These are phyloP conservation scores for Pyrus hybrid DNA, from an alignment of 331 rosid genomes.

Conservation along the genomic window DNA sequence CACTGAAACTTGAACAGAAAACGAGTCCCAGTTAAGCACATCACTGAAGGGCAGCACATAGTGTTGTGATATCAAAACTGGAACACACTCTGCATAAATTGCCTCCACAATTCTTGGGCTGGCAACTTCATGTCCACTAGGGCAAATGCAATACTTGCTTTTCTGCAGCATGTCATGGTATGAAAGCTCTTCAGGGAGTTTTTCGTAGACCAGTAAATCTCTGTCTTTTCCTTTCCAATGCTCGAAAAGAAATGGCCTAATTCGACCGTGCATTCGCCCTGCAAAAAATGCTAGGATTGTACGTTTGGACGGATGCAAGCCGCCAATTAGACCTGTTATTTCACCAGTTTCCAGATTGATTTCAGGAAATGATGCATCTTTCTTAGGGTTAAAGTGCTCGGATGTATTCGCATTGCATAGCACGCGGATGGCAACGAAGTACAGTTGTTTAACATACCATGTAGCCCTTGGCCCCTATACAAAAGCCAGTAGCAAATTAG, in stretches of 20 bases:
- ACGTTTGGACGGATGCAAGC: constrained; percentile 18
- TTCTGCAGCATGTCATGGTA: constrained; percentile 37
- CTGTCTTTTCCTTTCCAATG: constrained; percentile 42
- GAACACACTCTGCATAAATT: constrained; percentile 52
- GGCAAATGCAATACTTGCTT: constrained; percentile 51
- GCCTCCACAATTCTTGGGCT: constrained; percentile 59
- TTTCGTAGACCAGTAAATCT: constrained; percentile 34
- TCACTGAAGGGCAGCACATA: constrained; percentile 54
- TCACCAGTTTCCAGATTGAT: constrained; percentile 44
- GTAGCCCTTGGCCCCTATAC: constrained; percentile 53
- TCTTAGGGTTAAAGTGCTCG: constrained; percentile 53
- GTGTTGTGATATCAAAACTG: constrained; percentile 45
- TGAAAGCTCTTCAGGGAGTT: constrained; percentile 28
- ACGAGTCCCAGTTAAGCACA: constrained; percentile 48
- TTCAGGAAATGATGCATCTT: constrained; percentile 64
- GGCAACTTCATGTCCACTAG: constrained; percentile 60
- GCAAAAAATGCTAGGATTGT: constrained; percentile 46
- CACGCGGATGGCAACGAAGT: constrained; percentile 42
- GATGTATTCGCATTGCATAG: constrained; percentile 51
- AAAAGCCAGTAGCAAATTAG: background rate
- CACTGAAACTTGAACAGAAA: constrained; percentile 33
- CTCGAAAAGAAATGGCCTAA: constrained; percentile 38
- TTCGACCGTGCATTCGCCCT: constrained; percentile 38
- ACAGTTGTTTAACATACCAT: constrained; percentile 48
- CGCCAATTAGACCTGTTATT: constrained; percentile 24